Evolutionary conservation across 148 eudicot species (phyloP).

Genomic region (Nepenthes mirabilis): DNA sequence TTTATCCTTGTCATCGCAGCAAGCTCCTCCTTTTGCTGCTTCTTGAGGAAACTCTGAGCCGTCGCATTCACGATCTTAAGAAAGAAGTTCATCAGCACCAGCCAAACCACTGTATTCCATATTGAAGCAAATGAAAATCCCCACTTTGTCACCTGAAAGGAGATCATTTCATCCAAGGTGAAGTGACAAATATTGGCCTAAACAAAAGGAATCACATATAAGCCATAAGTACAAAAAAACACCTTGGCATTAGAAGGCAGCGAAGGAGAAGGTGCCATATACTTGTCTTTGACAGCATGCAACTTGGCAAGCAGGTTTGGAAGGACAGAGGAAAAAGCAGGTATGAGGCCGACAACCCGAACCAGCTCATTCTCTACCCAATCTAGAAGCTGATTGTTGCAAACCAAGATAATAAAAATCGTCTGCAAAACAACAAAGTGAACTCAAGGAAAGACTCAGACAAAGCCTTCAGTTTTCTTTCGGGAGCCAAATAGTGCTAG

Average conservation of each 20-base stretch:
- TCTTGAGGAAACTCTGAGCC: constrained; percentile 58
- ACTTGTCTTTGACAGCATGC: constrained; percentile 72
- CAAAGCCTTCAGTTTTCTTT: too few relatives aligned
- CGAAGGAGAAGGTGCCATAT: constrained; percentile 54
- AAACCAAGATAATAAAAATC: constrained; percentile 72
- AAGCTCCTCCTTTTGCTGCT: constrained; percentile 50
- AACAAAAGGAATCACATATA: not conserved
- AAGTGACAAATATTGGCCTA: not conserved
- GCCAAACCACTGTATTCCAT: constrained; percentile 77
- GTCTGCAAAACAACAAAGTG: constrained; percentile 37
- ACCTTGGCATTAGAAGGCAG: constrained; percentile 57
- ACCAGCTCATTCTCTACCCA: constrained; percentile 90
- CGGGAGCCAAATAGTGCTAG: too few relatives aligned
- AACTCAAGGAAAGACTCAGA: not conserved
- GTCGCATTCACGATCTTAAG: constrained; percentile 60
- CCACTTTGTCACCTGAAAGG: constrained; percentile 44
- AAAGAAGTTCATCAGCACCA: constrained; percentile 58
- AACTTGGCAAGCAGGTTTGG: constrained; percentile 55
- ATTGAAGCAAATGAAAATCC: constrained; percentile 54
- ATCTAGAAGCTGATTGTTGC: constrained; percentile 92
- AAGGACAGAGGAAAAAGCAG: constrained; percentile 53
- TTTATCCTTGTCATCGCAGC: constrained; percentile 22
- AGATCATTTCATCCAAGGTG: not conserved
- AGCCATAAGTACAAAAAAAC: not conserved
- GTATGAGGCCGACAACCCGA: constrained; percentile 72